phyloP scores from a whole-genome alignment of 306 rosid genomes.

The Medicago truncatula region DNA sequence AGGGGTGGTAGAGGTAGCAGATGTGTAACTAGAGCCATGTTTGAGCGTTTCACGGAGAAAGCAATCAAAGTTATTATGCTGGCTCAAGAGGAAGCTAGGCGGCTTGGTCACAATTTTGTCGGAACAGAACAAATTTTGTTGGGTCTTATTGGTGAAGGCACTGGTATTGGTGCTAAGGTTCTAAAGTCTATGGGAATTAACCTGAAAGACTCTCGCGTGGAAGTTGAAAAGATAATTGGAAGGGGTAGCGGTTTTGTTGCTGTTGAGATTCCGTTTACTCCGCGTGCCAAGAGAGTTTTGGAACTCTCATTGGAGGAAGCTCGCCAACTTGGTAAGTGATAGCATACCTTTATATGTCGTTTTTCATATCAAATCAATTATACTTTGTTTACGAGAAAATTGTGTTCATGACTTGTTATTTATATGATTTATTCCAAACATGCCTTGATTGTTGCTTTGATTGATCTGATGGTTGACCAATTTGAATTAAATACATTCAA shows the following conservation, averaged over 20 bases:
- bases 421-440: neutral
- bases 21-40: constrained; percentile 85
- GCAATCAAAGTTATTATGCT: constrained; percentile 97
- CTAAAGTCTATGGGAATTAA: constrained; percentile 96
- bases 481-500: neutral
- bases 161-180: constrained; percentile 98
- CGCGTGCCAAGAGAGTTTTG: constrained; percentile 98
- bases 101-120: constrained; percentile 96
- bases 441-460: neutral
- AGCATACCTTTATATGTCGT: neutral
- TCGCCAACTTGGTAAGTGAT: constrained; percentile 84
- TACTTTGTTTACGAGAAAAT: constrained; percentile 1
- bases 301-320: constrained; percentile 98
- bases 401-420: neutral
- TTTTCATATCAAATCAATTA: neutral
- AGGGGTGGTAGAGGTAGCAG: constrained; percentile 57
- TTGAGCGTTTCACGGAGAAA: constrained; percentile 96
- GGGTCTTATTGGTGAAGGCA: constrained; percentile 98
- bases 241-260: constrained; percentile 99
- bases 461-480: neutral
- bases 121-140: constrained; percentile 97
- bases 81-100: constrained; percentile 98
- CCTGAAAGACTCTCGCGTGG: constrained; percentile 95
- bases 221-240: constrained; percentile 98
- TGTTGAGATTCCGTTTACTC: constrained; percentile 96